These are phyloP conservation scores for Chrysopogon serrulatus DNA, from an alignment of 176 grass and related monocot genomes.

Conservation along the genomic window DNA sequence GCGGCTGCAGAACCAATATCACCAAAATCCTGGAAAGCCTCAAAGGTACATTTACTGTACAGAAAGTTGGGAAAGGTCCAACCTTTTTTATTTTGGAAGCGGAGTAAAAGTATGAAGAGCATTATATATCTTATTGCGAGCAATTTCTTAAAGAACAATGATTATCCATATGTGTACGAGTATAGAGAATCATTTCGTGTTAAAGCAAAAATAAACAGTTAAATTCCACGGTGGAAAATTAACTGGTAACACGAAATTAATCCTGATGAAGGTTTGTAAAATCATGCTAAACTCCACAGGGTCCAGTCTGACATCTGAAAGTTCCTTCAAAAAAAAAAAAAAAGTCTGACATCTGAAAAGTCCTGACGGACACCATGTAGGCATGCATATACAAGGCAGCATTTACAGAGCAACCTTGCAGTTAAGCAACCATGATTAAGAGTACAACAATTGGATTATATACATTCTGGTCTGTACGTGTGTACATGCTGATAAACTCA, in stretches of 20 bases:
- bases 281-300: neutral
- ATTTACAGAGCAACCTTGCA: neutral
- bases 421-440: neutral
- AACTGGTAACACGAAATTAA: neutral
- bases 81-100: neutral
- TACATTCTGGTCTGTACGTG: neutral
- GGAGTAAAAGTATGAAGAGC: neutral
- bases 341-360: too few species aligned
- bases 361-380: neutral
- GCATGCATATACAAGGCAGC: neutral
- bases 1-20: slow-evolving; percentile 24
- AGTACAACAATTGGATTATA: neutral
- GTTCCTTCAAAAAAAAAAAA: too few species aligned
- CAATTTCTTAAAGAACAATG: neutral
- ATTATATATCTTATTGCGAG: neutral
- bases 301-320: neutral
- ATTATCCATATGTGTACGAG: neutral
- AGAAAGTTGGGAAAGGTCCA: neutral
- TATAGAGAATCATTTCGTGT: neutral
- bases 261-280: neutral
- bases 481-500: neutral
- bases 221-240: neutral
- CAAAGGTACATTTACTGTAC: slow-evolving; percentile 11
- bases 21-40: slow-evolving; percentile 14
- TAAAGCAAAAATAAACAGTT: neutral